Conservation (phyloP, 108 stramenopile species). For the Mediolabrus comicus region DNA sequence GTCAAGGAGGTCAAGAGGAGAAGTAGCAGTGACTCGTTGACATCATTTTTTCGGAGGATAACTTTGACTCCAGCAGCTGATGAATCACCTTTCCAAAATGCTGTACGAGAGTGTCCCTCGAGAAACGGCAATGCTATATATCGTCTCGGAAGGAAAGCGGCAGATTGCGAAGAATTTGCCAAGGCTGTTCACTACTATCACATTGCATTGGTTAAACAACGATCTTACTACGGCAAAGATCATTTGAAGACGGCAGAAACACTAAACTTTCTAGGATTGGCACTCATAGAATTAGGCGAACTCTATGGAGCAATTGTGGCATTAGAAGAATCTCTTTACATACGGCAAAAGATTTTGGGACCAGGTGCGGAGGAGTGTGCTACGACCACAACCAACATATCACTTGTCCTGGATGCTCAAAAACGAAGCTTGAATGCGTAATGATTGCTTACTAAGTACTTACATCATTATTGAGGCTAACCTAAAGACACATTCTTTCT, state of each 20-base stretch:
- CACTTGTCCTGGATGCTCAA: not conserved
- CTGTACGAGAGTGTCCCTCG: not conserved
- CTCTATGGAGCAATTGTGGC: constrained; percentile 7
- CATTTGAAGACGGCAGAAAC: constrained; percentile 7
- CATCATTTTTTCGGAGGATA: not conserved
- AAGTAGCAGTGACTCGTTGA: not conserved
- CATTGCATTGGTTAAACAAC: constrained; percentile 18
- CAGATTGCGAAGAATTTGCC: not conserved
- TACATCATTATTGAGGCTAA: too few relatives aligned
- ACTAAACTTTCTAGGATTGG: constrained; percentile 9
- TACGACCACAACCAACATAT: constrained; percentile 6
- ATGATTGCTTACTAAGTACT: too few relatives aligned
- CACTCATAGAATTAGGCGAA: constrained; percentile 3
- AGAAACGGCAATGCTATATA: not conserved
- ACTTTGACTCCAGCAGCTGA: not conserved
- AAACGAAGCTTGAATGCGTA: too few relatives aligned
- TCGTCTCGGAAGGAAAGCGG: not conserved
- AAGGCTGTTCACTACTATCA: constrained; percentile 15
- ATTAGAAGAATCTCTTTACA: constrained; percentile 5
- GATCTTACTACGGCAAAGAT: constrained; percentile 16
- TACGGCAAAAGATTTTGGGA: constrained; percentile 5
- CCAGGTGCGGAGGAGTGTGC: constrained; percentile 9
- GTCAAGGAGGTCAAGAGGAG: too few relatives aligned
- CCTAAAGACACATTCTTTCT: too few relatives aligned
- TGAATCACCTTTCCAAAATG: constrained; percentile 1